These are phyloP conservation scores for Wallacemonas sp. DNA, from an alignment of 208 protist species.

Conservation along the genomic window DNA sequence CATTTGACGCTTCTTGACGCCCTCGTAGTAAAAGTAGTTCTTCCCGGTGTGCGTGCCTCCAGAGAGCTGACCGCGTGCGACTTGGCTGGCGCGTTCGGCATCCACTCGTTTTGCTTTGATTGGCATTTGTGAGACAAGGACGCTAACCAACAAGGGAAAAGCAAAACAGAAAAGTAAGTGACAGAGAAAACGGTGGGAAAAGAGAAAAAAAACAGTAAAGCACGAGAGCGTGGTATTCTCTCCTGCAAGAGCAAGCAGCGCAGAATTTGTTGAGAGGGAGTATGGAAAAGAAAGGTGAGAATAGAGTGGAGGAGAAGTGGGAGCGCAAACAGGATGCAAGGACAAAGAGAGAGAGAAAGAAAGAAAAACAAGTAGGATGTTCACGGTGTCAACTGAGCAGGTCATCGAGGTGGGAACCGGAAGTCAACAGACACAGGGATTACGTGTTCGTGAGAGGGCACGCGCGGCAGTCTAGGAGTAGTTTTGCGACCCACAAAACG, in stretches of 20 bases:
- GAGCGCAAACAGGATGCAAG: too few species aligned
- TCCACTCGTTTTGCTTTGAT: constrained; percentile 82
- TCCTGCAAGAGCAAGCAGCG: too few species aligned
- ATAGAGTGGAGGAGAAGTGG: too few species aligned
- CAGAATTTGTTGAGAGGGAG: too few species aligned
- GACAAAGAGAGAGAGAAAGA: constrained; percentile 9
- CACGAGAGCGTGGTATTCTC: too few species aligned
- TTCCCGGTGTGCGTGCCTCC: constrained; percentile 7
- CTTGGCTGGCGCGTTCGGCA: constrained; percentile 44
- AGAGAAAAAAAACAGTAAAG: neutral
- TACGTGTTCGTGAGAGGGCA: too few species aligned
- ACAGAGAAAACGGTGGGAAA: neutral
- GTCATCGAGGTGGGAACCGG: too few species aligned
- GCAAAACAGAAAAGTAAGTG: constrained; percentile 6
- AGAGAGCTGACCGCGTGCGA: constrained; percentile 52
- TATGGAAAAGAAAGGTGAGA: too few species aligned
- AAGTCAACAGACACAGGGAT: too few species aligned
- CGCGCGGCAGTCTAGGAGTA: too few species aligned
- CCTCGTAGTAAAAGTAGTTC: constrained; percentile 48
- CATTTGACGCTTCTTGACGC: constrained; percentile 15
- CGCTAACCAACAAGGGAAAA: neutral
- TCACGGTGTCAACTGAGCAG: neutral
- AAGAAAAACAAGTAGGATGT: neutral
- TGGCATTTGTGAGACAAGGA: constrained; percentile 36
- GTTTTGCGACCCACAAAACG: too few species aligned